Base-by-base conservation (phyloP, 163 green algal genomes). In the Picocystis sp. region DNA sequence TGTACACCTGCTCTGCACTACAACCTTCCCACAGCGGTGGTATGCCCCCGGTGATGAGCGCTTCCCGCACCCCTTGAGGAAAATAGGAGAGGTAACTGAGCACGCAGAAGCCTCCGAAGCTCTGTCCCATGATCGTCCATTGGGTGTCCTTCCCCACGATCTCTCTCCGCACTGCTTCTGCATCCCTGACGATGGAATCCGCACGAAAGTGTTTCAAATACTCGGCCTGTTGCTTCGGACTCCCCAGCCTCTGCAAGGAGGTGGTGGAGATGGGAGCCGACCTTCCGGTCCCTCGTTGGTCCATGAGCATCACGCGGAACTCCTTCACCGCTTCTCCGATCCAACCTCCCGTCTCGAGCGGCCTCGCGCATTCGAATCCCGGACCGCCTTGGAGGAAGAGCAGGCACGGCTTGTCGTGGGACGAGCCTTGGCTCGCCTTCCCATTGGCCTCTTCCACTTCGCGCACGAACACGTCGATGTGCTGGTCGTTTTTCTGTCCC, bases 71-170 rank as follows among this genome's bases (percentile, higher is more conserved):
- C 2, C 69, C 73, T 33, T 90, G 60, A 0, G 83, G 77, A 9
- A 62, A 68, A 15, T 79, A 55, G 8, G 70, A 86, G 2, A 96
- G 81, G 72, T 96, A 98, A 2, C 77, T 82, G 15, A 82, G 48
- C 21, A 55, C 70, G 68, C 87, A 96, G 74, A 98, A 98, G 43
- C 89, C 89, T 22, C 89, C 89, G 70, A 94, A 98, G 5, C 71
- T 88, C 70, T 98, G 88, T 21, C 89, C 88, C 38, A 98, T 69
- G 1, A 94, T 52, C 29, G 60, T 81, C 89, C 87, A 96, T 19
- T 69, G 70, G 21, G 60, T 58, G 13, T 70, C 70, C 1, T 47
- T 47, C 11, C 53, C 52, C 1, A 90, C 70, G 24, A 96, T 65
- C 12, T 55, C 54, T 35, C 69, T 64, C 9, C 89, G 69, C 2